Conservation (phyloP, 768 basidiomycete species). For the Russula griseocarnosa region DNA sequence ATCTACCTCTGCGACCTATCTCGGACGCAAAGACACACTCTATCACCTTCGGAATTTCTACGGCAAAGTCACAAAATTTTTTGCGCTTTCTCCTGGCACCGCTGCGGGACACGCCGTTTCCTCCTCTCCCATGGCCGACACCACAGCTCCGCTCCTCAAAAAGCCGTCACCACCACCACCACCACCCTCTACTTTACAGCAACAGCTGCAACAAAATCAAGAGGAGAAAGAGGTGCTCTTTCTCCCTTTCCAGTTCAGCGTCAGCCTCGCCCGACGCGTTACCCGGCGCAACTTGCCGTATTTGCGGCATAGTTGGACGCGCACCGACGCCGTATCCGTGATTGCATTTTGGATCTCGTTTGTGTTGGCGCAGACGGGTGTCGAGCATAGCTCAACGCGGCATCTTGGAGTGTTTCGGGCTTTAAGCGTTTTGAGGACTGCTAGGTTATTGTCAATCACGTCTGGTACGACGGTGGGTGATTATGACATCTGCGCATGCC, state of each 20-base stretch:
- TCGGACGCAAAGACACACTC: slow-evolving; percentile 45
- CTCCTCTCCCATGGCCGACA: slow-evolving; percentile 9
- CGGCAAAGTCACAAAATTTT: slow-evolving; percentile 50
- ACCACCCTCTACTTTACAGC: not conserved
- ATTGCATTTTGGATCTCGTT: slow-evolving; percentile 86
- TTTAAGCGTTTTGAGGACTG: slow-evolving; percentile 77
- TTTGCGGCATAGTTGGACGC: slow-evolving; percentile 86
- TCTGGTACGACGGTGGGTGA: slow-evolving; percentile 80
- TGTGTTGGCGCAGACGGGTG: slow-evolving; percentile 57
- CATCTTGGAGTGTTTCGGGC: slow-evolving; percentile 90
- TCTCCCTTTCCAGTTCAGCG: slow-evolving; percentile 59
- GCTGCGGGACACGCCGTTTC: slow-evolving; percentile 1
- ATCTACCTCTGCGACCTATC: slow-evolving; percentile 34
- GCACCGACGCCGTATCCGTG: slow-evolving; percentile 86
- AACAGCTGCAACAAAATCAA: not conserved
- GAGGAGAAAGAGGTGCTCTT: slow-evolving; percentile 28
- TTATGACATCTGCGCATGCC: not conserved
- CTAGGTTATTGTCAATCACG: slow-evolving; percentile 80
- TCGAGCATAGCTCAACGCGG: slow-evolving; percentile 54
- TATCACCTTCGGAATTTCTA: slow-evolving; percentile 46
- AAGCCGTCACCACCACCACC: slow-evolving; percentile 5
- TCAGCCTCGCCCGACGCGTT: slow-evolving; percentile 52
- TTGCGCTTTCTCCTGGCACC: slow-evolving; percentile 41
- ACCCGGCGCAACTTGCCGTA: slow-evolving; percentile 75
- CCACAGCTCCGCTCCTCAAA: slow-evolving; percentile 11